Evolutionary conservation across 768 basidiomycete genomes (phyloP).

Genomic region (Tricholoma bakamatsutake): DNA sequence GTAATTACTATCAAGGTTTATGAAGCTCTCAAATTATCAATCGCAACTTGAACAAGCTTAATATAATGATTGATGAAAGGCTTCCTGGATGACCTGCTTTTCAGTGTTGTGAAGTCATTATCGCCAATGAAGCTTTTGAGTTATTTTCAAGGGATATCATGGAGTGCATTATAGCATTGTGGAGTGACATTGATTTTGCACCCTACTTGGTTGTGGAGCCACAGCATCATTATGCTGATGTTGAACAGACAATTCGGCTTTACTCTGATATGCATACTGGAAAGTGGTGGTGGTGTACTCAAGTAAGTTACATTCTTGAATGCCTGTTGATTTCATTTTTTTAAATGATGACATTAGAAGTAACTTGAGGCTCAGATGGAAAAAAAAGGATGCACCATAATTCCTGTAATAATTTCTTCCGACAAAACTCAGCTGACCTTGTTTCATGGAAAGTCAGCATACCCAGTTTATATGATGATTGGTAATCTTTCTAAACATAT

Average conservation of each 20-base stretch:
- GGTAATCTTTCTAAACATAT: slow-evolving; percentile 31
- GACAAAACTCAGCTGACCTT: slow-evolving; percentile 36
- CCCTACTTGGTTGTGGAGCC: slow-evolving; percentile 26
- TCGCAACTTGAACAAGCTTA: slow-evolving; percentile 19
- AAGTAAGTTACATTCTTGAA: slow-evolving; percentile 24
- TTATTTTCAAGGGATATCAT: slow-evolving; percentile 28
- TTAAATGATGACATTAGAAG: slow-evolving; percentile 8
- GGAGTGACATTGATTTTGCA: slow-evolving; percentile 27
- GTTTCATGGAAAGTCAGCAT: slow-evolving; percentile 32
- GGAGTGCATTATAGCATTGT: slow-evolving; percentile 29
- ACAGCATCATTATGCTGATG: slow-evolving; percentile 30
- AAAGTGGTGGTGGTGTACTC: slow-evolving; percentile 43
- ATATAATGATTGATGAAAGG: slow-evolving; percentile 21
- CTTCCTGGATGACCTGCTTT: slow-evolving; percentile 22
- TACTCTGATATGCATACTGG: slow-evolving; percentile 32
- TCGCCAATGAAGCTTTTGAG: slow-evolving; percentile 24
- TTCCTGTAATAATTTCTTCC: slow-evolving; percentile 33
- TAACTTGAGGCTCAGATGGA: slow-evolving; percentile 5
- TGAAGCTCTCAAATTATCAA: slow-evolving; percentile 23
- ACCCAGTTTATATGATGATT: slow-evolving; percentile 39
- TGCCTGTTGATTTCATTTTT: too few relatives aligned
- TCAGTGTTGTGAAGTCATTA: slow-evolving; percentile 16
- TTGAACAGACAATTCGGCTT: slow-evolving; percentile 10
- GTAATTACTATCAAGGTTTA: slow-evolving; percentile 14
- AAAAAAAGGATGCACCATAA: slow-evolving; percentile 22